phyloP scores from a whole-genome alignment of 306 rosid species.

The Rosa lucieae region DNA sequence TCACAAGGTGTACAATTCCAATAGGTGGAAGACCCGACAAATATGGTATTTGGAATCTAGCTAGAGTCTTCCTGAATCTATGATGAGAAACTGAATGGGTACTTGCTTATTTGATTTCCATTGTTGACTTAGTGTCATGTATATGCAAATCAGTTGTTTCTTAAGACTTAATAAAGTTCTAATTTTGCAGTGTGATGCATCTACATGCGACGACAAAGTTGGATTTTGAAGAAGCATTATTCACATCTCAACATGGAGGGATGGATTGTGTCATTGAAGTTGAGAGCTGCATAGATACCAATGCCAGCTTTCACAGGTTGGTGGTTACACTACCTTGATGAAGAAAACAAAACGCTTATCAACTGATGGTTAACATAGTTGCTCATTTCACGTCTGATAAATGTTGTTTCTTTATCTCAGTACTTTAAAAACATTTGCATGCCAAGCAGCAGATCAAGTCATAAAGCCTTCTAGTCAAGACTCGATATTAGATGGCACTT shows the following conservation, averaged over 20 bases:
- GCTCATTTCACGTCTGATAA: background rate
- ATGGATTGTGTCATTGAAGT: slow-evolving; percentile 74
- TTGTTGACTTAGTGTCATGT: slow-evolving; percentile 7
- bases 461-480: slow-evolving; percentile 36
- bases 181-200: slow-evolving; percentile 69
- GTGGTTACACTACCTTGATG: slow-evolving; percentile 24
- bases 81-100: slow-evolving; percentile 7
- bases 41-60: background rate
- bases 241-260: slow-evolving; percentile 49
- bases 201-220: slow-evolving; percentile 62
- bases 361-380: slow-evolving; percentile 26
- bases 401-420: slow-evolving; percentile 42
- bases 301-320: slow-evolving; percentile 86
- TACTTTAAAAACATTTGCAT: slow-evolving; percentile 50
- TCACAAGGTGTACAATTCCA: background rate
- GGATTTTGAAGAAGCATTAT: slow-evolving; percentile 68
- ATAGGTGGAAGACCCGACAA: background rate
- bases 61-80: background rate
- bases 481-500: slow-evolving; percentile 33
- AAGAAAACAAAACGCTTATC: background rate
- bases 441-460: slow-evolving; percentile 58
- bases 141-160: slow-evolving; percentile 15
- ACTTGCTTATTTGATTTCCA: background rate
- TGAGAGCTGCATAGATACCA: slow-evolving; percentile 74
- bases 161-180: slow-evolving; percentile 28